Base-by-base conservation (phyloP, 192 early-diverging fungal species). In the Bifiguratus adelaidae region DNA sequence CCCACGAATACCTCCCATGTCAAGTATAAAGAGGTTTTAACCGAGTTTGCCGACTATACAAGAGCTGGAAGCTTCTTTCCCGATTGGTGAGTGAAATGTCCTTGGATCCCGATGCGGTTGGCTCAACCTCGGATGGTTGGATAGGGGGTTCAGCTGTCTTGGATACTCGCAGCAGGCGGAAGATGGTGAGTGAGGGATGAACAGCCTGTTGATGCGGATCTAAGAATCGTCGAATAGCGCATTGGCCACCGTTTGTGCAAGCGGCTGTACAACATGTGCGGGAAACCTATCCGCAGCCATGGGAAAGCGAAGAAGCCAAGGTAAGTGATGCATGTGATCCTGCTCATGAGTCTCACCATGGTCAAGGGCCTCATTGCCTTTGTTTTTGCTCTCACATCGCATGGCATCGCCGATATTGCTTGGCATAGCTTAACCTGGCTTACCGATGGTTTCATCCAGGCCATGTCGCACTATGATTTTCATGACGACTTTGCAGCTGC, bases 211-310 rank as follows among this genome's bases (percentile, higher is more conserved):
- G 7, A 37, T 18, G 15, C n/a, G 11, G 15, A 40, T 15, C 2
- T 34, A 43, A 3, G 12, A 16, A 44, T 35, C 38, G 23, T 19
- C 3, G 11, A 23, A n/a, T 47, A 73, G 80, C 81, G 3, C 83
- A 86, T 51, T 86, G 83, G 83, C 80, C 76, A 2, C 68, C 68
- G 4, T 86, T 86, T 55, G 70, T 76, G 36, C 62, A 68, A 40
- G 65, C 63, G 6, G 56, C 72, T 0, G 42, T 80, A 3, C 34
- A 58, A 3, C 72, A 86, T 50, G 67, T 86, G 4, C 69, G 63
- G 0, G 66, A 70, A 16, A 73, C 55, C 6, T 82, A 83, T 50
- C 58, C 63, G 9, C 46, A 61, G 42, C 61, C 71, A 11, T 81
- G 73, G 74, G 34, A 24, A 19, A 53, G 67, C 43, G 50, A 58